Percentiles rank a stretch among this genome's conserved stretches.
These are phyloP conservation scores for Solanum chaucha DNA, from an alignment of 257 asterid genomes.

Conservation along the genomic window DNA sequence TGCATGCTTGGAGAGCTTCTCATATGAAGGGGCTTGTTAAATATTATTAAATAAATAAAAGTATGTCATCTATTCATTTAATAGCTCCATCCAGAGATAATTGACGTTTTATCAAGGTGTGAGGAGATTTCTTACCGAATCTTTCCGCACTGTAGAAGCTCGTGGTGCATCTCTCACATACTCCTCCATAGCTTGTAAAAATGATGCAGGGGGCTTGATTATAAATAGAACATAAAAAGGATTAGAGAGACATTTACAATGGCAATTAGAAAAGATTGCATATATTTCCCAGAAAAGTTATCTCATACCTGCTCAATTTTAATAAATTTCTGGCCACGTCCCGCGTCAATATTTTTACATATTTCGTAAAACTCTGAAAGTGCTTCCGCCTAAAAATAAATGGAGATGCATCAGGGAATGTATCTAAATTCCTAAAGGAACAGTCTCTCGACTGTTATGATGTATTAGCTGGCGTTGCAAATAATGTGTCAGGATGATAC, in stretches of 20 bases:
- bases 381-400: slow-evolving; percentile 65
- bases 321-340: slow-evolving; percentile 86
- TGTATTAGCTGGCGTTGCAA: neutral
- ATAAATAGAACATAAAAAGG: neutral
- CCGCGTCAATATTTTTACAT: slow-evolving; percentile 75
- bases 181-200: slow-evolving; percentile 98
- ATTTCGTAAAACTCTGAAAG: slow-evolving; percentile 87
- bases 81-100: neutral
- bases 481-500: slow-evolving; percentile 16
- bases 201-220: slow-evolving; percentile 89
- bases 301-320: slow-evolving; percentile 89
- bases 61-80: neutral
- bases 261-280: neutral
- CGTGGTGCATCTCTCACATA: slow-evolving; percentile 95
- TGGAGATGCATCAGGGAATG: slow-evolving; percentile 1
- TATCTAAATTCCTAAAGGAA: neutral
- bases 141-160: slow-evolving; percentile 60
- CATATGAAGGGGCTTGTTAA: neutral
- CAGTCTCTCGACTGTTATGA: neutral
- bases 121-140: slow-evolving; percentile 37
- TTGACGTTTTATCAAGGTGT: neutral
- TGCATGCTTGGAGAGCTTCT: neutral
- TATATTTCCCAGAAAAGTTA: neutral
- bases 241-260: neutral
- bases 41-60: neutral